phyloP scores from a whole-genome alignment of 2,329 filamentous ascomycete genomes.

The Calonectria honghensis region DNA sequence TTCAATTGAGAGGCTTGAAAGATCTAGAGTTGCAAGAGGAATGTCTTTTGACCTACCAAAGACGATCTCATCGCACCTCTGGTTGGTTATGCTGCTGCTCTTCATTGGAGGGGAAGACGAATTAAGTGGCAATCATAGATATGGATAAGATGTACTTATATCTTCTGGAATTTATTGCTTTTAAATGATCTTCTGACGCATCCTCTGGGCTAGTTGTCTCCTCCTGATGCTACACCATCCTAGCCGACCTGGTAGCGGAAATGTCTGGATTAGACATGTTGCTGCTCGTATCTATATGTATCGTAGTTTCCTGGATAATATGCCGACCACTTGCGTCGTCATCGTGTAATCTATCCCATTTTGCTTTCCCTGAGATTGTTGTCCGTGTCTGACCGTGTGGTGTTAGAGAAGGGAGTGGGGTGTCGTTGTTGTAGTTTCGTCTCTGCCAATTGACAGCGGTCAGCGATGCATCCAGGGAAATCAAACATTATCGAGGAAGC shows the following conservation, averaged over 20 bases:
- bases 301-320: constrained; percentile 29
- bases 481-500: fast-evolving
- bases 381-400: constrained; percentile 31
- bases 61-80: too few species aligned
- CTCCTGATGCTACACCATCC: neutral
- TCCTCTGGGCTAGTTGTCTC: neutral
- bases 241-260: neutral
- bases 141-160: neutral
- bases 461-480: neutral
- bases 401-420: constrained; percentile 5
- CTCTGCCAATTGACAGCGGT: neutral
- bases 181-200: neutral
- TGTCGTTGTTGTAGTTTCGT: constrained; percentile 8
- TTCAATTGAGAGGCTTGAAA: too few species aligned
- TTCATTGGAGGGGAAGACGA: neutral
- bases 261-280: neutral
- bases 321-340: constrained; percentile 40
- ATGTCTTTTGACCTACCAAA: too few species aligned
- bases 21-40: too few species aligned
- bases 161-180: neutral
- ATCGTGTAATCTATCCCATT: constrained; percentile 40
- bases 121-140: neutral
- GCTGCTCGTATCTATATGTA: constrained; percentile 19
- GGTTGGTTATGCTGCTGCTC: neutral
- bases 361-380: constrained; percentile 27